Conservation (phyloP, 352 stramenopile genomes). For the Phytopythium ostracodes region DNA sequence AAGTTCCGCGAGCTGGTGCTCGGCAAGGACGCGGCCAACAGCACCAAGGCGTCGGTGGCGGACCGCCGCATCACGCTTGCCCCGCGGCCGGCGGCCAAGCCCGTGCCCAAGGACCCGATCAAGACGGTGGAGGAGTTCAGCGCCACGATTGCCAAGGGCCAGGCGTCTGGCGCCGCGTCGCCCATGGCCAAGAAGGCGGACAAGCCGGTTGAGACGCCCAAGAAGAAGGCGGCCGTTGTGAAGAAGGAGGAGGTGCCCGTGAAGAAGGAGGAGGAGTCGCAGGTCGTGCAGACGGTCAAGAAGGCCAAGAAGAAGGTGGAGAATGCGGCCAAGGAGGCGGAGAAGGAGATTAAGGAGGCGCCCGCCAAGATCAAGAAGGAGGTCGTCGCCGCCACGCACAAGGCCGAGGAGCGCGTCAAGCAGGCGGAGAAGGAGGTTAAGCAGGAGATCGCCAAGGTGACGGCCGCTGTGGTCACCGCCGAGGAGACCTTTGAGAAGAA, state of each 20-base stretch:
- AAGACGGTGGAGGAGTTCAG: conserved; percentile 47
- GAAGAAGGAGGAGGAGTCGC: conserved; percentile 16
- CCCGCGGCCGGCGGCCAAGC: not conserved
- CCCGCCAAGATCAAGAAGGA: conserved; percentile 22
- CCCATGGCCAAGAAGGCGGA: conserved; percentile 18
- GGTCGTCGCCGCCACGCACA: conserved; percentile 20
- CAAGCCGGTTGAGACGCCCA: conserved; percentile 7
- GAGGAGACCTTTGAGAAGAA: conserved; percentile 49
- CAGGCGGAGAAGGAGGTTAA: conserved; percentile 25
- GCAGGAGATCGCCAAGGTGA: conserved; percentile 31
- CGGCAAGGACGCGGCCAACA: conserved; percentile 17
- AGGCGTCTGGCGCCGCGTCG: conserved; percentile 12
- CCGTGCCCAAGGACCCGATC: conserved; percentile 16
- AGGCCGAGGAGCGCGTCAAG: conserved; percentile 26
- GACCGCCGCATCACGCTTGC: conserved; percentile 14
- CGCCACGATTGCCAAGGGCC: conserved; percentile 35
- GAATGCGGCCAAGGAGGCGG: conserved; percentile 13
- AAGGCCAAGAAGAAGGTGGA: conserved; percentile 19
- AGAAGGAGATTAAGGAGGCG: conserved; percentile 19
- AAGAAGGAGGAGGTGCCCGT: conserved; percentile 9
- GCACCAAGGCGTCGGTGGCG: conserved; percentile 8
- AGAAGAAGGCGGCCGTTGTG: conserved; percentile 17
- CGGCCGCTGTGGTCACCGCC: conserved; percentile 18
- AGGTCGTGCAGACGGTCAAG: conserved; percentile 17
- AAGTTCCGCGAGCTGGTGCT: conserved; percentile 76